phyloP scores from a whole-genome alignment of 176 grass and related monocot genomes.

The Triticum timopheevii region DNA sequence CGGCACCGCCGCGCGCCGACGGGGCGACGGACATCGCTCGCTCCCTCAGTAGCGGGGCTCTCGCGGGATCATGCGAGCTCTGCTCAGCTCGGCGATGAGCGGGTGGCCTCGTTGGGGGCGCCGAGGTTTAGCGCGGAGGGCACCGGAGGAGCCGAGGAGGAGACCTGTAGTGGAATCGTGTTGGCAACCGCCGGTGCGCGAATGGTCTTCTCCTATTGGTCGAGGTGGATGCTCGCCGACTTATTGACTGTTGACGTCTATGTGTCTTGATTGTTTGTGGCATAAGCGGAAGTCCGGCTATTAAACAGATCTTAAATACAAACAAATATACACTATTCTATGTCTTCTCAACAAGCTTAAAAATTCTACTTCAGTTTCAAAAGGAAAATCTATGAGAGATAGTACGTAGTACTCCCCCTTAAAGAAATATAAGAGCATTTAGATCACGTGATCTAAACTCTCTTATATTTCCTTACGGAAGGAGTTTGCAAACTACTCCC shows the following conservation, averaged over 20 bases:
- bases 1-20: slow-evolving; percentile 11
- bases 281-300: no score
- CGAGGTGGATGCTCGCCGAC: background rate
- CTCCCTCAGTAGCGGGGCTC: background rate
- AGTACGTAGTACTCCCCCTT: no score
- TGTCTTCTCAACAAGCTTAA: no score
- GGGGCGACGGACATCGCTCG: slow-evolving; percentile 22
- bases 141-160: background rate
- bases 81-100: background rate
- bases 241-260: background rate
- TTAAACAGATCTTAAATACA: no score
- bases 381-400: no score
- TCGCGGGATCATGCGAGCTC: slow-evolving; percentile 31
- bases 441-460: no score
- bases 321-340: no score
- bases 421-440: no score
- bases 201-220: background rate
- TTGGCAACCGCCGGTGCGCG: slow-evolving; percentile 14
- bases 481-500: no score
- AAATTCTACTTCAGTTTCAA: no score
- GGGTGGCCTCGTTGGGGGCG: background rate
- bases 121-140: background rate
- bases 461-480: no score
- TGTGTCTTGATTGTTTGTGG: background rate
- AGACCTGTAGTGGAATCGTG: background rate